Conservation (phyloP, 1,284 basidiomycete genomes). For the Xerocomus nothofagi region DNA sequence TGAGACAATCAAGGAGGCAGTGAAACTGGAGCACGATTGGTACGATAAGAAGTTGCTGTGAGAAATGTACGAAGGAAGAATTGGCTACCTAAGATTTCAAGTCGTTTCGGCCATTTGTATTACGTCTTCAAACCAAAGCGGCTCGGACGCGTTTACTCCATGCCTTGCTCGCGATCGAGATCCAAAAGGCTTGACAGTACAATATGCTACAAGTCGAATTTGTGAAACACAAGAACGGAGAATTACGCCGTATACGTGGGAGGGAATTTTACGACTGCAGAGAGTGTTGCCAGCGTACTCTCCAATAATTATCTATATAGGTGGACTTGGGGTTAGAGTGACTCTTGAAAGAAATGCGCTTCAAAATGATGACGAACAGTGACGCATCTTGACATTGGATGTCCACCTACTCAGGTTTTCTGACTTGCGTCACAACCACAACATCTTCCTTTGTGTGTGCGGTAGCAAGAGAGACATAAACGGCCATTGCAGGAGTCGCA, state of each 20-base stretch:
- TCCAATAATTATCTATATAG: not conserved
- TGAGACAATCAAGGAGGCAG: constrained; percentile 46
- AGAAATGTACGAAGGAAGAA: too few species aligned
- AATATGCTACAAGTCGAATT: not conserved
- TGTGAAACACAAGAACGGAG: not conserved
- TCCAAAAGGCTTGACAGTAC: too few species aligned
- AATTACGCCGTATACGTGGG: not conserved
- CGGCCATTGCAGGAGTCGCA: constrained; percentile 9
- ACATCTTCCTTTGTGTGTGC: constrained; percentile 5
- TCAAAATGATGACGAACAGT: not conserved
- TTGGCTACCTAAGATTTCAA: too few species aligned
- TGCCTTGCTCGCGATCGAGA: constrained; percentile 1
- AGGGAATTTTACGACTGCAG: not conserved
- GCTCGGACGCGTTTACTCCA: constrained; percentile 14
- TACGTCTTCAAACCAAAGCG: not conserved
- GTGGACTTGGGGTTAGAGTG: not conserved
- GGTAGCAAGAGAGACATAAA: constrained; percentile 13
- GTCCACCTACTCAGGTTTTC: not conserved
- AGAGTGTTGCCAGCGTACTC: not conserved
- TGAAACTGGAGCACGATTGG: constrained; percentile 42
- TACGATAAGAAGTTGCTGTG: constrained; percentile 24
- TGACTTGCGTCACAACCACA: not conserved
- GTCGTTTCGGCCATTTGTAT: too few species aligned
- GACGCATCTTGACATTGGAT: not conserved
- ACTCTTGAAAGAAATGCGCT: not conserved